Evolutionary conservation across 441 rosid genomes (phyloP), one percentile per base, ranked within the genome.

Genomic region (Gossypium schwendimanii): DNA sequence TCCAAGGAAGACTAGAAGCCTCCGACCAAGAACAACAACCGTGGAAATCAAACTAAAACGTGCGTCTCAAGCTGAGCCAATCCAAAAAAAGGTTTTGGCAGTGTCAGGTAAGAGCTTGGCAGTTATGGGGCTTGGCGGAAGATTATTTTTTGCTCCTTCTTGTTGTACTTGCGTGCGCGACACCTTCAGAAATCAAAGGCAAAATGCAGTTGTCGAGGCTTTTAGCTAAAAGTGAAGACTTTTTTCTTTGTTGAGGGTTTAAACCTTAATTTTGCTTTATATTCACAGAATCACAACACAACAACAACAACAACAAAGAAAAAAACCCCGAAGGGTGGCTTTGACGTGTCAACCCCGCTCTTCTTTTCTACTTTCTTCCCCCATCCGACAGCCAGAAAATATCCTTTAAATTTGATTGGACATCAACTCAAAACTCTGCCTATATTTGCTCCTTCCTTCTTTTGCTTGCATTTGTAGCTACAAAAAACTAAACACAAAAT

Each of bases 111-210:
- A 54, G 59, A 10, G 23, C 21, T 54, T 54, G 59, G 59, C 26
- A 44, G 49, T 44, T 44, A 44, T 44, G 49, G 26, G 26, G 23
- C 2, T 54, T 54, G 59, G 59, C 59, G 59, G 59, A 49, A 68
- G 26, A 39, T 71, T 41, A 14, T 59, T 26, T 54, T 57, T 59
- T 23, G 74, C 66, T 50, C 49, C 59, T 50, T 47, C 59, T 54
- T 54, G 2, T 49, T 53, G 71, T 47, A 71, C 79, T 84, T 81
- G 63, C 87, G 90, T 86, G 70, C 47, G 70, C 57, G 64, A 83
- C 77, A 77, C 72, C 79, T 45, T 54, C 73, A 70, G 39, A 52
- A 2, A 54, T 54, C 59, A 18, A 53, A 53, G 21, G 17, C 71
- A 3, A 52, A 7, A 3, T 44, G 49, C 49, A 44, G 49, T 44